Percentiles rank a stretch among this genome's conserved stretches.
phyloP scores from a whole-genome alignment of 257 asterid genomes.

The Oldenlandia corymbosa region DNA sequence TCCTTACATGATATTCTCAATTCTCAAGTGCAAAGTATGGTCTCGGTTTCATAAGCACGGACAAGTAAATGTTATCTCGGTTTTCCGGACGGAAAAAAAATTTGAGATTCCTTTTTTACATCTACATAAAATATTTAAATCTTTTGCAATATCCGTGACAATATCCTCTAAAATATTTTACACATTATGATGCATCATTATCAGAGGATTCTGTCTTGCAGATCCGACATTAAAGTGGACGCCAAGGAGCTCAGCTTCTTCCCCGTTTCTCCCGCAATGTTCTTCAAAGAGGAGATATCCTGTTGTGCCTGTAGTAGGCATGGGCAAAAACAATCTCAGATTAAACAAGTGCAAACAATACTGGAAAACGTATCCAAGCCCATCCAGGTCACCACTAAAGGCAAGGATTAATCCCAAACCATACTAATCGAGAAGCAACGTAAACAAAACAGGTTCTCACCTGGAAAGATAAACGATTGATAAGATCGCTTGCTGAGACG shows the following conservation, averaged over 20 bases:
- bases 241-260: constrained; percentile 78
- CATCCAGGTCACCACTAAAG: too few species aligned
- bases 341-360: too few species aligned
- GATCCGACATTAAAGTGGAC: constrained; percentile 64
- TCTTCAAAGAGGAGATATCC: constrained; percentile 82
- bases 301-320: constrained; percentile 69
- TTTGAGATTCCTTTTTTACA: constrained; percentile 21
- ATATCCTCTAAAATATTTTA: constrained; percentile 25
- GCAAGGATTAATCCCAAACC: too few species aligned
- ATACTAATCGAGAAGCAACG: too few species aligned
- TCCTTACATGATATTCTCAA: too few species aligned
- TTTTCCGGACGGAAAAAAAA: background rate
- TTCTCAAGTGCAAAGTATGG: too few species aligned
- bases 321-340: background rate
- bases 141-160: constrained; percentile 22
- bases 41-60: too few species aligned
- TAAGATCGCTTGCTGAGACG: constrained; percentile 69
- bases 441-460: constrained; percentile 23
- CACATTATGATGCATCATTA: constrained; percentile 10
- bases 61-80: background rate
- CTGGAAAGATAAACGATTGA: constrained; percentile 91
- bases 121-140: constrained; percentile 9
- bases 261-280: constrained; percentile 96
- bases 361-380: too few species aligned
- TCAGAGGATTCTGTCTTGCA: constrained; percentile 93